These are phyloP conservation scores for Leishmania major DNA, from an alignment of 208 protist species.

Conservation along the genomic window DNA sequence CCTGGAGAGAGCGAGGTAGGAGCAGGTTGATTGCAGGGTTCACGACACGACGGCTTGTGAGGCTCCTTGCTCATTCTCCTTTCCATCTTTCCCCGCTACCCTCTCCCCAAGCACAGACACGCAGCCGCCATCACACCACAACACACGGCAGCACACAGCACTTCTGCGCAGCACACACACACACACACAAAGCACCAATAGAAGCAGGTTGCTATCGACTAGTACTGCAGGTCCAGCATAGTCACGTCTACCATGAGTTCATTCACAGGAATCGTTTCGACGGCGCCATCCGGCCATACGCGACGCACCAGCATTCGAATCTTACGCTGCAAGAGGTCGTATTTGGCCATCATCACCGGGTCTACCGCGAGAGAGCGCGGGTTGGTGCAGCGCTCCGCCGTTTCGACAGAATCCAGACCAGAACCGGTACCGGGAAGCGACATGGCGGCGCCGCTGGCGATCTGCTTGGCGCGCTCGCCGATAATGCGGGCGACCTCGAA, in stretches of 20 bases:
- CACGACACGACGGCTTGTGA: not conserved
- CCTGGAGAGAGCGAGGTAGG: not conserved
- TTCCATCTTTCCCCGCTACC: not conserved
- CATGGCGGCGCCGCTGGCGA: constrained; percentile 64
- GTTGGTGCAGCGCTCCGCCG: constrained; percentile 73
- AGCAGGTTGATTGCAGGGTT: not conserved
- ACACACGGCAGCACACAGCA: not conserved
- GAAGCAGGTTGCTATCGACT: not conserved
- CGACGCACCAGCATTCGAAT: constrained; percentile 88
- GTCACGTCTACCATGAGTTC: constrained; percentile 76
- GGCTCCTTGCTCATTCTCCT: not conserved
- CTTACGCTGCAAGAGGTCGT: constrained; percentile 67
- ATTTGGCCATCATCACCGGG: constrained; percentile 88
- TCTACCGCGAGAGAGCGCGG: constrained; percentile 72
- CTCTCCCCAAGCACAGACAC: not conserved
- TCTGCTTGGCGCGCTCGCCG: constrained; percentile 82
- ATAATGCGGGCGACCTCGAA: constrained; percentile 85
- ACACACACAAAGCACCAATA: no score
- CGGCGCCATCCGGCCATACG: constrained; percentile 78
- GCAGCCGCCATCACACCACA: constrained; percentile 1
- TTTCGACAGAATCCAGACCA: constrained; percentile 46
- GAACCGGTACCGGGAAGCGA: constrained; percentile 26
- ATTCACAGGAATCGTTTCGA: constrained; percentile 79
- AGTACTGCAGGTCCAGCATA: constrained; percentile 69
- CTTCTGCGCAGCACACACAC: not conserved